phyloP scores from a whole-genome alignment of 1,284 basidiomycete species.

The Neonothopanus nambi region DNA sequence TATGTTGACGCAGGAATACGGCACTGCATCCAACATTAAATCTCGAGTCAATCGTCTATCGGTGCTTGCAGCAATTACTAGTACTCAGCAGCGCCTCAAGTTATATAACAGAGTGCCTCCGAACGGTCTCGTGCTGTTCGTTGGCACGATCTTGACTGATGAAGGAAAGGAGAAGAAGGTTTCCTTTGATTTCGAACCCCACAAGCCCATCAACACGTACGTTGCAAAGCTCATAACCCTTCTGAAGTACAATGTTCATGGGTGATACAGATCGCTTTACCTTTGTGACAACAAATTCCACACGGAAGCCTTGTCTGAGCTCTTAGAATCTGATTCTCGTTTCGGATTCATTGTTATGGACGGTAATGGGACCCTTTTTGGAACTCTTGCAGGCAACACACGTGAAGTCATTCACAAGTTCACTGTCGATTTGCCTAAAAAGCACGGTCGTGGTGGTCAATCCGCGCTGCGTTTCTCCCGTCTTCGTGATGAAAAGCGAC shows the following conservation, averaged over 20 bases:
- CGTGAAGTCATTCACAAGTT: conserved; percentile 98
- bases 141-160: conserved; percentile 97
- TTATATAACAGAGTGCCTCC: conserved; percentile 95
- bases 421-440: conserved; percentile 98
- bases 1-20: conserved; percentile 99
- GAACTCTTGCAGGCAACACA: conserved; percentile 95
- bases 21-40: conserved; percentile 98
- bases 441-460: conserved; percentile 99
- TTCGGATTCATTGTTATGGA: conserved; percentile 99
- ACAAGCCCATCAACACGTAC: conserved; percentile 98
- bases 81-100: conserved; percentile 98
- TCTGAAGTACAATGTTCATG: conserved; percentile 5
- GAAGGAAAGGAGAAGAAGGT: conserved; percentile 99
- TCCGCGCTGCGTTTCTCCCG: conserved; percentile 99
- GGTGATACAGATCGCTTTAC: conserved; percentile 78
- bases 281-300: conserved; percentile 99
- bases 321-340: conserved; percentile 96
- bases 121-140: conserved; percentile 96
- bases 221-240: conserved; percentile 28
- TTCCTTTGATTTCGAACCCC: conserved; percentile 96
- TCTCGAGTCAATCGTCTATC: conserved; percentile 98
- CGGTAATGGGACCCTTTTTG: conserved; percentile 96
- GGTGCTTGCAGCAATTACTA: conserved; percentile 96
- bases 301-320: conserved; percentile 95
- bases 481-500: conserved; percentile 97